Percentiles rank a stretch among this genome's conserved stretches.
phyloP scores from a whole-genome alignment of 169 alveolate species.

The Plasmodium coatneyi region DNA sequence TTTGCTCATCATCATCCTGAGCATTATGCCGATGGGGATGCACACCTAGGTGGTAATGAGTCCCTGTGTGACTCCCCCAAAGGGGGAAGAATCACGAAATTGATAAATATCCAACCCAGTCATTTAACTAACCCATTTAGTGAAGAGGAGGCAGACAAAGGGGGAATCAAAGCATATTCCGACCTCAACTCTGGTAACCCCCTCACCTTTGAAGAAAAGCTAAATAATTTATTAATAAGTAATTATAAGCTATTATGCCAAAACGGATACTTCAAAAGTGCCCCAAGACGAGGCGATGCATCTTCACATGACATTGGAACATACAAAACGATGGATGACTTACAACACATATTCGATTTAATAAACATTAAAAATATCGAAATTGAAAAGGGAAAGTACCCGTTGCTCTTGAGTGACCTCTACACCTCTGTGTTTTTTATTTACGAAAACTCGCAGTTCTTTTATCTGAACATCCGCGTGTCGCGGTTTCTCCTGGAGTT shows the following conservation, averaged over 20 bases:
- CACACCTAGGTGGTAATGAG: background rate
- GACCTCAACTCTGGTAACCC: background rate
- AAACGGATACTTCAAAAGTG: background rate
- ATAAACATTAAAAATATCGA: constrained; percentile 29
- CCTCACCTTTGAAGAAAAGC: constrained; percentile 22
- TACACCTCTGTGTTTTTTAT: constrained; percentile 54
- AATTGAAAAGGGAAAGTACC: constrained; percentile 22
- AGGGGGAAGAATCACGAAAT: background rate
- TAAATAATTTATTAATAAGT: constrained; percentile 13
- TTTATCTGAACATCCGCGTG: constrained; percentile 20
- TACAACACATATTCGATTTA: constrained; percentile 37
- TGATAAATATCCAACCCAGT: background rate
- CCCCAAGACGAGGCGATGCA: background rate
- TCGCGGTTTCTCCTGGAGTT: constrained; percentile 49
- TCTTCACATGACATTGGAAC: background rate
- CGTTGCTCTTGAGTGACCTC: constrained; percentile 29
- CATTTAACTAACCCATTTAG: background rate
- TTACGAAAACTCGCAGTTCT: constrained; percentile 52
- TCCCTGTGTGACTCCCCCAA: background rate
- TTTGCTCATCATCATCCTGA: background rate
- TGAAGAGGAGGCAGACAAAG: background rate
- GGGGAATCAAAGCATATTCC: background rate
- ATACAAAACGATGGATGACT: constrained; percentile 8
- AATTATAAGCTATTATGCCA: constrained; percentile 19
- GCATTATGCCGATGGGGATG: background rate